Conservation (phyloP, 352 stramenopile species). For the Phytophthora vignae region DNA sequence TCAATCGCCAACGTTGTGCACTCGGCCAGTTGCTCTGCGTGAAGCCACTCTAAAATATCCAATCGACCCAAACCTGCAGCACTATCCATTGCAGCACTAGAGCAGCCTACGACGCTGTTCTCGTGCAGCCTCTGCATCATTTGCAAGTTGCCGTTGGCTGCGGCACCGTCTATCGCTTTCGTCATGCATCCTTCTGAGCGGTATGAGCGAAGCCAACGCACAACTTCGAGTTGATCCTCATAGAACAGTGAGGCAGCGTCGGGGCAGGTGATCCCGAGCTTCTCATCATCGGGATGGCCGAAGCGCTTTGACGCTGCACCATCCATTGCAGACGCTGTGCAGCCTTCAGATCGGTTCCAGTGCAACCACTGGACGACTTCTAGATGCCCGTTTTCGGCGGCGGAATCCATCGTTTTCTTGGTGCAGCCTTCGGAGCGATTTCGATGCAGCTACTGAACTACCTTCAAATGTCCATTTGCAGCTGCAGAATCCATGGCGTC, state of each 20-base stretch:
- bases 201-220: too few species aligned
- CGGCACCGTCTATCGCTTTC: conserved; percentile 4
- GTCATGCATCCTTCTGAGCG: neutral
- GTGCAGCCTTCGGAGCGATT: neutral
- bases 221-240: too few species aligned
- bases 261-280: too few species aligned
- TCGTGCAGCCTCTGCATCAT: conserved; percentile 7
- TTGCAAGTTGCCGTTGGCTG: conserved; percentile 11
- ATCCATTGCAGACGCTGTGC: neutral
- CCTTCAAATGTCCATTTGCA: neutral
- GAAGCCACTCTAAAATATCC: conserved; percentile 11
- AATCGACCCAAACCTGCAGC: conserved; percentile 1
- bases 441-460: neutral
- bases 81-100: neutral
- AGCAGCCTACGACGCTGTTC: neutral
- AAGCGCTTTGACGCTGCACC: too few species aligned
- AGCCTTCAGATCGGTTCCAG: neutral
- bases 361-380: neutral
- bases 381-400: conserved; percentile 1
- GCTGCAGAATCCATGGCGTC: neutral
- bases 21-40: neutral
- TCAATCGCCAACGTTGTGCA: neutral
- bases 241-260: too few species aligned
- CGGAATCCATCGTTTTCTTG: neutral
- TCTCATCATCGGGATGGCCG: too few species aligned